phyloP scores from a whole-genome alignment of 768 basidiomycete species.

The Hysterangium stoloniferum region DNA sequence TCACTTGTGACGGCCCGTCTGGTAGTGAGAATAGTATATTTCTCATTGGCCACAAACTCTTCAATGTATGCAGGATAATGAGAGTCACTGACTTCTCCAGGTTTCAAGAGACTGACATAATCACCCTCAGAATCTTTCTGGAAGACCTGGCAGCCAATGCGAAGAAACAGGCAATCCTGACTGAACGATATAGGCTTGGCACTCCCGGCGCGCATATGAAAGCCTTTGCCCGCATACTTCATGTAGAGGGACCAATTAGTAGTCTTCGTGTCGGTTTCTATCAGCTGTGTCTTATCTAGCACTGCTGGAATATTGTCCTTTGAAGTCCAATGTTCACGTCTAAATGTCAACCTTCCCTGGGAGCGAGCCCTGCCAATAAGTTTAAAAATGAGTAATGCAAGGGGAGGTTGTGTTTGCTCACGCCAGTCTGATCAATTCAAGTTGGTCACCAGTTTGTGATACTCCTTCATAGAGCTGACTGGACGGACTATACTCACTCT shows the following conservation, averaged over 20 bases:
- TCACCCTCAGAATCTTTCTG: not conserved
- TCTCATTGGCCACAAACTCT: not conserved
- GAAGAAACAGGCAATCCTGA: conserved; percentile 1
- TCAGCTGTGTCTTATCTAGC: not conserved
- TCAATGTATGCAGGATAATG: conserved; percentile 8
- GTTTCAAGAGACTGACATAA: not conserved
- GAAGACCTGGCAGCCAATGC: conserved; percentile 8
- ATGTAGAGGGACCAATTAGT: not conserved
- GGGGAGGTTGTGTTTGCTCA: not conserved
- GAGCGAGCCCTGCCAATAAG: not conserved
- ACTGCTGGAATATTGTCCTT: not conserved
- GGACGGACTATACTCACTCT: not conserved
- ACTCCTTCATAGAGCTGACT: not conserved
- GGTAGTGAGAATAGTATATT: not conserved
- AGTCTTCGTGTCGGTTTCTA: not conserved
- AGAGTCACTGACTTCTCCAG: not conserved
- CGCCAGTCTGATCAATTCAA: not conserved
- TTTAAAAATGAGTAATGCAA: not conserved
- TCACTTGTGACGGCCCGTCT: not conserved
- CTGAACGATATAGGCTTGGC: conserved; percentile 6
- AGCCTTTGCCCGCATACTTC: not conserved
- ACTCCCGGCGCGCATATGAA: not conserved
- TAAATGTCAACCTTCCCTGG: not conserved
- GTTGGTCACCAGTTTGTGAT: not conserved
- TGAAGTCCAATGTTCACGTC: not conserved